Evolutionary conservation across 768 basidiomycete genomes (phyloP).

Genomic region (Serendipita sp.): DNA sequence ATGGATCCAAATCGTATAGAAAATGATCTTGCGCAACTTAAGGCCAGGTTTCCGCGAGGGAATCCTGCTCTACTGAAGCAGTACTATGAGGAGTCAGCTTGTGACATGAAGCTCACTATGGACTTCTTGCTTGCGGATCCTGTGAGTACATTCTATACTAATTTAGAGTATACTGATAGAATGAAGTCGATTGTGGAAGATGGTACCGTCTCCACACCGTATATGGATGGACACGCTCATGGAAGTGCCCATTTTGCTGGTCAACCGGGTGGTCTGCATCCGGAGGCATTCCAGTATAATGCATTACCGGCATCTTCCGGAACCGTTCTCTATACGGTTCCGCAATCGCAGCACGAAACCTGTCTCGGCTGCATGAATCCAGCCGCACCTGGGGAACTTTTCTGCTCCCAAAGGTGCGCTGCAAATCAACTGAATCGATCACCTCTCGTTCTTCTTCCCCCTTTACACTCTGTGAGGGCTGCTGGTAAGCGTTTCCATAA

Average conservation of each 20-base stretch:
- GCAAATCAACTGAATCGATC: not conserved
- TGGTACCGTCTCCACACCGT: too few species aligned
- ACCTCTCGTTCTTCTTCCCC: not conserved
- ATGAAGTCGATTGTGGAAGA: too few species aligned
- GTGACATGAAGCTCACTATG: not conserved
- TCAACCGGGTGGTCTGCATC: too few species aligned
- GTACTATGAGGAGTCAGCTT: not conserved
- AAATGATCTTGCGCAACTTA: not conserved
- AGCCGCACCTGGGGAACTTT: not conserved
- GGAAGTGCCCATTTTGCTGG: too few species aligned
- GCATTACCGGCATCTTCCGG: too few species aligned
- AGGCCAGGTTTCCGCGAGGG: not conserved
- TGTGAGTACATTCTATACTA: not conserved
- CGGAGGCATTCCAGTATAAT: too few species aligned
- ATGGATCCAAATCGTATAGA: not conserved
- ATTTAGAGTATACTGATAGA: too few species aligned
- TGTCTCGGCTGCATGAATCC: too few species aligned
- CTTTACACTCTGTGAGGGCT: not conserved
- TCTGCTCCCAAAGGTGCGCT: not conserved
- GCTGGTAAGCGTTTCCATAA: not conserved
- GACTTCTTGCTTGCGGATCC: not conserved
- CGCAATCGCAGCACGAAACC: too few species aligned
- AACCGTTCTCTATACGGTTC: too few species aligned
- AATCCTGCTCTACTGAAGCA: not conserved
- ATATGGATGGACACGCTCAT: too few species aligned